Percentiles rank a stretch among this genome's conserved stretches.
phyloP scores from a whole-genome alignment of 1,284 basidiomycete species.

The Moniliella sp. region DNA sequence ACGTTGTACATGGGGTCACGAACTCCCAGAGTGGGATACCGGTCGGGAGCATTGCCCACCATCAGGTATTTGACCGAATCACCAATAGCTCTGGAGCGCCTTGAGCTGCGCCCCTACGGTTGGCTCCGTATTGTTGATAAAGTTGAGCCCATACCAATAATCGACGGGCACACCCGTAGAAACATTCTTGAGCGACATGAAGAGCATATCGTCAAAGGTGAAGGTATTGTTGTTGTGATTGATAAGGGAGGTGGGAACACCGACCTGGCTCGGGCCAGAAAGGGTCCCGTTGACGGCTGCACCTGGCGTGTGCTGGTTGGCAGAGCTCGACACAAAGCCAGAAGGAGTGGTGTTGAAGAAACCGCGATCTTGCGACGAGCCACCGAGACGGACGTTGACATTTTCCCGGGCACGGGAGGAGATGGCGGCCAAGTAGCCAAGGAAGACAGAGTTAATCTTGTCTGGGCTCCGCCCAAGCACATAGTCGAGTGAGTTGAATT shows the following conservation, averaged over 20 bases:
- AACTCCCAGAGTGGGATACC: conserved; percentile 8
- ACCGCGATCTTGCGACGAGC: conserved; percentile 75
- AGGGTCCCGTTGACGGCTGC: conserved; percentile 44
- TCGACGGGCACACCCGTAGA: conserved; percentile 46
- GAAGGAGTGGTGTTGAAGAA: conserved; percentile 62
- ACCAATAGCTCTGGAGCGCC: conserved; percentile 8
- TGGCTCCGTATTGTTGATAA: conserved; percentile 2
- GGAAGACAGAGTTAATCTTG: conserved; percentile 43
- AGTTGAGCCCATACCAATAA: conserved; percentile 4
- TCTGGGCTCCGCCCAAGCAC: conserved; percentile 36
- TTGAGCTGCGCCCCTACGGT: conserved; percentile 7
- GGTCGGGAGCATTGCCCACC: conserved; percentile 47
- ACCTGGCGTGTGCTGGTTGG: too few species aligned
- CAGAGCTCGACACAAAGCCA: too few species aligned
- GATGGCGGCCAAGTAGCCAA: conserved; percentile 53
- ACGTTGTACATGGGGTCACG: conserved; percentile 36
- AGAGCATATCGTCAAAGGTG: conserved; percentile 2
- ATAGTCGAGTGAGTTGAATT: conserved; percentile 44
- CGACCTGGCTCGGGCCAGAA: neutral
- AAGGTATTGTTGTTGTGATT: conserved; percentile 1
- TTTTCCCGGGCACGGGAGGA: conserved; percentile 41
- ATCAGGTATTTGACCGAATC: conserved; percentile 37
- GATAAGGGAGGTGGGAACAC: conserved; percentile 5
- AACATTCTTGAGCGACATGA: conserved; percentile 38
- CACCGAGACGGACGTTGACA: conserved; percentile 47